Conservation (phyloP, 768 basidiomycete species). For the Podaxis pistillaris region DNA sequence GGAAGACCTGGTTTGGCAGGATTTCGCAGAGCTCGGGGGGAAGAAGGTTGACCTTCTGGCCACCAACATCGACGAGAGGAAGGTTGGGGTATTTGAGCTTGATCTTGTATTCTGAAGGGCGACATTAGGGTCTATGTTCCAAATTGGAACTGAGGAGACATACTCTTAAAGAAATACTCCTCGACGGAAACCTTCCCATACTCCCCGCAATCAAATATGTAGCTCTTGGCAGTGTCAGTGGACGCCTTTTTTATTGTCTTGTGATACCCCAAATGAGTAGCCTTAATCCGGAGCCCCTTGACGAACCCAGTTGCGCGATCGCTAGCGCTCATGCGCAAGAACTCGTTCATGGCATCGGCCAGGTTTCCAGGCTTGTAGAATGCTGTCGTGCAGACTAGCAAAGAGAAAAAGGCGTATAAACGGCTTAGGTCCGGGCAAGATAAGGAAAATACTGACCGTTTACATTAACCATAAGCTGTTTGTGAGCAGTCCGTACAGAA, state of each 20-base stretch:
- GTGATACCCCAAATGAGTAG: slow-evolving; percentile 70
- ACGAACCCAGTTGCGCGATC: slow-evolving; percentile 62
- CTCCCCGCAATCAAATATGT: slow-evolving; percentile 59
- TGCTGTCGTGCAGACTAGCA: slow-evolving; percentile 53
- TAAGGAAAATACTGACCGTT: slow-evolving; percentile 47
- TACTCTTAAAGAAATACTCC: slow-evolving; percentile 67
- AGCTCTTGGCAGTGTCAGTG: slow-evolving; percentile 42
- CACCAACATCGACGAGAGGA: slow-evolving; percentile 60
- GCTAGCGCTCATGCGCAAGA: slow-evolving; percentile 52
- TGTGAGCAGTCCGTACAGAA: slow-evolving; percentile 54
- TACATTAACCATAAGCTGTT: slow-evolving; percentile 62
- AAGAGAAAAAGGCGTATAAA: not conserved
- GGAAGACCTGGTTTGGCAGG: slow-evolving; percentile 63
- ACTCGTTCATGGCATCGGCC: slow-evolving; percentile 57
- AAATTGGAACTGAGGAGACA: slow-evolving; percentile 23
- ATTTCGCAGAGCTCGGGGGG: slow-evolving; percentile 79
- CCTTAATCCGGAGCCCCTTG: slow-evolving; percentile 61
- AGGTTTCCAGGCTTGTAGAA: slow-evolving; percentile 66
- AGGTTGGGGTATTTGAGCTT: slow-evolving; percentile 47
- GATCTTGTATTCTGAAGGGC: slow-evolving; percentile 56
- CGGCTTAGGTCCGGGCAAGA: not conserved
- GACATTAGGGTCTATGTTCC: not conserved
- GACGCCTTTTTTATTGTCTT: slow-evolving; percentile 66
- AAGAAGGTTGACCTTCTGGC: slow-evolving; percentile 45
- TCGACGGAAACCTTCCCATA: slow-evolving; percentile 53